phyloP scores from a whole-genome alignment of 1,284 basidiomycete genomes.

The Melampsora abietis-canadensis region DNA sequence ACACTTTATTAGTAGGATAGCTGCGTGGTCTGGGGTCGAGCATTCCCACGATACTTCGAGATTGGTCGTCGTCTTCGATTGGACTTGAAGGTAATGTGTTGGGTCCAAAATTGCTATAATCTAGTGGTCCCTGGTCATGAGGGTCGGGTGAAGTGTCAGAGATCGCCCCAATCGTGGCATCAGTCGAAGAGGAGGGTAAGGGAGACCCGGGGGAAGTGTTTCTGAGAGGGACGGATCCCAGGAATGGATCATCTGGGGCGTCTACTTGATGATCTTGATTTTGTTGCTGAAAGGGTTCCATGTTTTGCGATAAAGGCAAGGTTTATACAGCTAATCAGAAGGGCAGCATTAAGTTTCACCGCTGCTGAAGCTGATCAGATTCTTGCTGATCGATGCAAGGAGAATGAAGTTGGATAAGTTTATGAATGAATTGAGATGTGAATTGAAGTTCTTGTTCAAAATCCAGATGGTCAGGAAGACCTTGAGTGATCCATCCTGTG shows the following conservation, averaged over 20 bases:
- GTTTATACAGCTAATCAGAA: too few species aligned
- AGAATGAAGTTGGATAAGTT: too few species aligned
- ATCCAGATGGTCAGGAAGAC: too few species aligned
- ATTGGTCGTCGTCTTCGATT: background rate
- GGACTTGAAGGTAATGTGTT: background rate
- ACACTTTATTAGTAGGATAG: background rate
- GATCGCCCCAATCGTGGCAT: background rate
- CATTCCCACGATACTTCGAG: background rate
- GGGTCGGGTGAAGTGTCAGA: background rate
- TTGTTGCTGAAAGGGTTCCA: slow-evolving; percentile 7
- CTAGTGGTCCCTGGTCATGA: background rate
- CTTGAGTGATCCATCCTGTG: too few species aligned
- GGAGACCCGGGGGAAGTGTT: background rate
- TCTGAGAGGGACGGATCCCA: background rate
- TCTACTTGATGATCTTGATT: background rate
- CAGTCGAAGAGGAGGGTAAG: background rate
- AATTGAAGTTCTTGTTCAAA: too few species aligned
- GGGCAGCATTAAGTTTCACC: too few species aligned
- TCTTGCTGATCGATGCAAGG: too few species aligned
- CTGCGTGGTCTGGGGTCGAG: background rate
- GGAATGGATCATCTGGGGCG: slow-evolving; percentile 7
- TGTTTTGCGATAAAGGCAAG: background rate
- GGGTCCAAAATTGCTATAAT: background rate
- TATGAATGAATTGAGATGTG: too few species aligned
- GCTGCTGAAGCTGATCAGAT: too few species aligned